These are phyloP conservation scores for Ceratocystis colombiana DNA, from an alignment of 2,329 filamentous ascomycete species.

Conservation along the genomic window DNA sequence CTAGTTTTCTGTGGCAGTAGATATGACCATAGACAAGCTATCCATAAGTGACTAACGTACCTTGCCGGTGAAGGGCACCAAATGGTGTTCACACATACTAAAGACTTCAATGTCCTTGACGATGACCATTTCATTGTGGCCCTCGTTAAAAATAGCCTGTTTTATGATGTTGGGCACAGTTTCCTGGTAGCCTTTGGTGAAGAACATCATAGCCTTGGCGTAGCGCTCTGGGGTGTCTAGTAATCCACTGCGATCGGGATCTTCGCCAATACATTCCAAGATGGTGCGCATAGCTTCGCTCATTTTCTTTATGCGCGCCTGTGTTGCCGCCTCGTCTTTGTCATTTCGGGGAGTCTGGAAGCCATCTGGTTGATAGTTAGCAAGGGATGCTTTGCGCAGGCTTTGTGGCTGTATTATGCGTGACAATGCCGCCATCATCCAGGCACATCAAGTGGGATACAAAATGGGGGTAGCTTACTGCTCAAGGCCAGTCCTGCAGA, in stretches of 20 bases:
- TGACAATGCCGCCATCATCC: background rate
- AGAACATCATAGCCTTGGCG: slow-evolving; percentile 88
- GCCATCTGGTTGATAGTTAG: slow-evolving; percentile 14
- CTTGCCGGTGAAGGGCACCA: slow-evolving; percentile 94
- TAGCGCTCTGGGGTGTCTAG: slow-evolving; percentile 70
- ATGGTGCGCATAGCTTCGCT: slow-evolving; percentile 54
- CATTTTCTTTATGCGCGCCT: slow-evolving; percentile 46
- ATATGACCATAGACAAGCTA: background rate
- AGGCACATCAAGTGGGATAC: background rate
- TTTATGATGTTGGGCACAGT: slow-evolving; percentile 89
- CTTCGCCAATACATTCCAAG: slow-evolving; percentile 59
- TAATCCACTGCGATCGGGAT: slow-evolving; percentile 54
- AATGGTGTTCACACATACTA: slow-evolving; percentile 90
- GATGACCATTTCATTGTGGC: slow-evolving; percentile 94
- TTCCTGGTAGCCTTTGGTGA: slow-evolving; percentile 95
- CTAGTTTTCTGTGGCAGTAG: background rate
- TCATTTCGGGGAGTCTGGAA: slow-evolving; percentile 21
- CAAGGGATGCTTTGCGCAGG: background rate
- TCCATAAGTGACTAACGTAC: slow-evolving; percentile 37
- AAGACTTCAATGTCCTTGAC: slow-evolving; percentile 96
- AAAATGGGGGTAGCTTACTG: slow-evolving; percentile 4
- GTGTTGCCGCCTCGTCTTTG: slow-evolving; percentile 21
- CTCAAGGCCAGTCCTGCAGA: background rate
- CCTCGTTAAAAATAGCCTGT: slow-evolving; percentile 87
- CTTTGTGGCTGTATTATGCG: background rate